Evolutionary conservation across 352 stramenopile species (phyloP).

Genomic region (Globisporangium alternatum): DNA sequence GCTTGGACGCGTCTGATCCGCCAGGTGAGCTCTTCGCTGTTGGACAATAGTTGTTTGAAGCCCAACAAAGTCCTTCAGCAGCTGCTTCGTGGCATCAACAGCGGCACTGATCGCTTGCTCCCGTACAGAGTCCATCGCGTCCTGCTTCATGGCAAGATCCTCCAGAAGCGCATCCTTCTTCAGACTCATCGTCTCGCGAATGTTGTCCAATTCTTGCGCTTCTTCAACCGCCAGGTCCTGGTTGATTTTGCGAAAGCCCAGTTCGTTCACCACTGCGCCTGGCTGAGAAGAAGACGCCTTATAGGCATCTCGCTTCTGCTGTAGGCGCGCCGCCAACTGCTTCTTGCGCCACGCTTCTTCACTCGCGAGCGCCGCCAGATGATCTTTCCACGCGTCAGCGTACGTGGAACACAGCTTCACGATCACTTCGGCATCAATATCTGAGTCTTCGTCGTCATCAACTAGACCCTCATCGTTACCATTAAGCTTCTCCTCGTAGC

Average conservation of each 20-base stretch:
- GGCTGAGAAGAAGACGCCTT: not conserved
- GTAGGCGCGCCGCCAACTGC: slow-evolving; percentile 26
- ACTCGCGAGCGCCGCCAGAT: slow-evolving; percentile 20
- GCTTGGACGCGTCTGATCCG: not conserved
- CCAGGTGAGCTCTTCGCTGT: not conserved
- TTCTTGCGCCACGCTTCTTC: slow-evolving; percentile 33
- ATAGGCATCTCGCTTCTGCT: slow-evolving; percentile 15
- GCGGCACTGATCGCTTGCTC: slow-evolving; percentile 5
- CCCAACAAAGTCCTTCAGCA: not conserved
- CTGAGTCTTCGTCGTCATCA: slow-evolving; percentile 7
- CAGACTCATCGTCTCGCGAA: slow-evolving; percentile 11
- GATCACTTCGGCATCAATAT: slow-evolving; percentile 35
- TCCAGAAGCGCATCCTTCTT: slow-evolving; percentile 30
- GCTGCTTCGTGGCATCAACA: not conserved
- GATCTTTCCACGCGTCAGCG: slow-evolving; percentile 29
- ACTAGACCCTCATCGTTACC: not conserved
- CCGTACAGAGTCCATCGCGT: slow-evolving; percentile 30
- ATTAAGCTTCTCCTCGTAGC: not conserved
- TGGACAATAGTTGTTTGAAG: not conserved
- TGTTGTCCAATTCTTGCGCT: slow-evolving; percentile 9
- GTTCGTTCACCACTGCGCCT: not conserved
- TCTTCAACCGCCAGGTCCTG: slow-evolving; percentile 6
- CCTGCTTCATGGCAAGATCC: slow-evolving; percentile 33
- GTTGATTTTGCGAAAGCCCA: slow-evolving; percentile 3
- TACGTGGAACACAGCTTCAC: slow-evolving; percentile 32